Evolutionary conservation across 106 monocot species (phyloP), one percentile per base, ranked within the genome.

Genomic region (Dioscorea zingiberensis): DNA sequence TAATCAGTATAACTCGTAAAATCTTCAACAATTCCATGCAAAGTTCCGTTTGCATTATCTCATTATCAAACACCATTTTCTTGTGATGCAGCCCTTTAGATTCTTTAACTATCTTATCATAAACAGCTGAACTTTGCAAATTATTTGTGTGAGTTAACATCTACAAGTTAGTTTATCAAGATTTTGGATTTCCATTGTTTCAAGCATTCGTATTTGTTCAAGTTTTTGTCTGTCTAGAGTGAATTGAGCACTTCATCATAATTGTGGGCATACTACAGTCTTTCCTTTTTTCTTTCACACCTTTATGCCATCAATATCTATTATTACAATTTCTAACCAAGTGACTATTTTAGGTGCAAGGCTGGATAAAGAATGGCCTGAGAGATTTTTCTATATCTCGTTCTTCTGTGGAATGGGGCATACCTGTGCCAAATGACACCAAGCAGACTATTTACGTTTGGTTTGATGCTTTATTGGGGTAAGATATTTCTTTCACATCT

Each of bases 401-500:
- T n/a, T 78, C 91, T 2, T 97, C 85, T 29, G 97, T 97, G 65
- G 92, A 91, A 24, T 97, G 97, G 97, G 97, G 97, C 61, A 97
- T 97, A 76, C 85, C 91, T 68, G 88, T 88, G 44, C 97, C 97
- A 44, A 77, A 86, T 79, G 97, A 97, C 57, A 54, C 56, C 30
- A 91, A 86, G 26, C 97, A 97, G 68, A 97, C 97, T 73, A 88
- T 97, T 48, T 97, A 97, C 58, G 97, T 97, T 21, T 97, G 97
- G 97, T 97, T 97, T 88, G 97, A 97, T 82, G 97, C 97, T 73
- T 79, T 97, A 54, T 63, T 97, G 26, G 97, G 97, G 97, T 97
- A 92, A 74, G 67, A 4, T 49, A 32, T 13, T 59, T 25, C 2
- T 82, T 60, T 49, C 53, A 38, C 51, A 67, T n/a, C 59, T 25